These are phyloP conservation scores for Gossypium arboreum DNA, from an alignment of 345 rosid genomes.

Conservation along the genomic window DNA sequence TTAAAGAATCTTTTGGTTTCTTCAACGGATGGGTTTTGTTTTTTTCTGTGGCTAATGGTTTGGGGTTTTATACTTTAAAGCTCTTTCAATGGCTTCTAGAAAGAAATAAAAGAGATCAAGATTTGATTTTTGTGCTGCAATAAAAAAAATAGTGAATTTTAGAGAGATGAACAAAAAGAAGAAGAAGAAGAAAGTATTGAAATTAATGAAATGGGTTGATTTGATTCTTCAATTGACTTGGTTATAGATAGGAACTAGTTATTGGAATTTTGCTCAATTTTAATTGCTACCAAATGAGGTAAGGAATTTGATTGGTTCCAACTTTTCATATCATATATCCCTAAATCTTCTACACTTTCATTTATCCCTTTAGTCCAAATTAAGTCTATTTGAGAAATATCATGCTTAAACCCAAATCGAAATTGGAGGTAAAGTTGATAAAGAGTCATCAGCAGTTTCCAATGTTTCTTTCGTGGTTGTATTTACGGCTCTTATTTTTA, in stretches of 20 bases:
- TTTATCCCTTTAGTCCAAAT: background rate
- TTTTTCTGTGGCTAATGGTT: background rate
- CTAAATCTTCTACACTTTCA: background rate
- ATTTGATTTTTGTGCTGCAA: background rate
- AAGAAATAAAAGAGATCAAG: background rate
- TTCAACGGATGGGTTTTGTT: background rate
- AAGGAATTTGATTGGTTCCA: slow-evolving; percentile 21
- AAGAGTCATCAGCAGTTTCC: slow-evolving; percentile 40
- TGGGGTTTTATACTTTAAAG: background rate
- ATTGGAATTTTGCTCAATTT: background rate
- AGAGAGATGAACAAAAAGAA: background rate
- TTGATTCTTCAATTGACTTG: slow-evolving; percentile 10
- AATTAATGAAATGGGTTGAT: slow-evolving; percentile 14
- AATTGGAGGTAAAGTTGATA: slow-evolving; percentile 25
- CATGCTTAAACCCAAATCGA: slow-evolving; percentile 22
- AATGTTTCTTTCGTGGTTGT: slow-evolving; percentile 39
- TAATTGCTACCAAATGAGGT: background rate
- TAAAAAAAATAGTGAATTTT: background rate
- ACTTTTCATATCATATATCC: background rate
- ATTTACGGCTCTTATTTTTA: slow-evolving; percentile 31
- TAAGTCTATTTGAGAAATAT: no score
- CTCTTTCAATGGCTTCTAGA: background rate
- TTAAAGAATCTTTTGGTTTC: background rate
- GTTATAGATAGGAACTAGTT: background rate
- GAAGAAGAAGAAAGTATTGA: slow-evolving; percentile 24